Evolutionary conservation across 495 filamentous ascomycete species (phyloP).

Genomic region (Aspergillus nidulans): DNA sequence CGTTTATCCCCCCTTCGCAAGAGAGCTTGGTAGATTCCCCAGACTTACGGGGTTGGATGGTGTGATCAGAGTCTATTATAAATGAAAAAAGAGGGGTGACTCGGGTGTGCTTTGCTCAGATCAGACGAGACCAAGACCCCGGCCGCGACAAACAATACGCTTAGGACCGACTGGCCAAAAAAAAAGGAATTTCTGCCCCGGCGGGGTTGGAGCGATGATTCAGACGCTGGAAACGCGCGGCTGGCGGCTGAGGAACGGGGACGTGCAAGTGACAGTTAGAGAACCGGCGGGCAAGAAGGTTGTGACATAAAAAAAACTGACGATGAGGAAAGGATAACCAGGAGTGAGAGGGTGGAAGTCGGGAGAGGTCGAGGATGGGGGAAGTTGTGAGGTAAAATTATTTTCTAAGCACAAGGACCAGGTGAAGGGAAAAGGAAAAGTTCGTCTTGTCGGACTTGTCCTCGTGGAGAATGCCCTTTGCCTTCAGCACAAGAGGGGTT

Average conservation of each 20-base stretch:
- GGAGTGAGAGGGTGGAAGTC: conserved; percentile 14
- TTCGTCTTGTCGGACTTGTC: conserved; percentile 5
- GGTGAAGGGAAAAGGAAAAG: conserved; percentile 10
- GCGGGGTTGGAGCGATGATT: conserved; percentile 15
- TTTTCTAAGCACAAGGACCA: conserved; percentile 38
- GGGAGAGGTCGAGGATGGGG: conserved; percentile 22
- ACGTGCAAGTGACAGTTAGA: conserved; percentile 27
- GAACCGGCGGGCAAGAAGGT: conserved; percentile 15
- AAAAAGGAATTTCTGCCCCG: conserved; percentile 17
- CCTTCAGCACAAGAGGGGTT: conserved; percentile 9
- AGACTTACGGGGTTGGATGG: conserved; percentile 8
- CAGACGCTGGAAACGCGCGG: conserved; percentile 46
- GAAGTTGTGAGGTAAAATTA: conserved; percentile 44
- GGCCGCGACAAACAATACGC: neutral
- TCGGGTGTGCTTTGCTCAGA: neutral
- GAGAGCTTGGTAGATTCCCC: conserved; percentile 5
- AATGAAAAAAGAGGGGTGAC: conserved; percentile 10
- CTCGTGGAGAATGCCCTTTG: conserved; percentile 14
- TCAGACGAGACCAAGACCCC: no score
- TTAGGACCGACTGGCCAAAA: neutral
- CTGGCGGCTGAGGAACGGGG: conserved; percentile 32
- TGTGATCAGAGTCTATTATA: conserved; percentile 5
- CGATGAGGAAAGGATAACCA: conserved; percentile 35
- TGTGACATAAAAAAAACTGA: conserved; percentile 48
- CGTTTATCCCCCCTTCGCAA: conserved; percentile 17